Evolutionary conservation across 1,284 basidiomycete genomes (phyloP).

Genomic region (Cutaneotrichosporon daszewskae): DNA sequence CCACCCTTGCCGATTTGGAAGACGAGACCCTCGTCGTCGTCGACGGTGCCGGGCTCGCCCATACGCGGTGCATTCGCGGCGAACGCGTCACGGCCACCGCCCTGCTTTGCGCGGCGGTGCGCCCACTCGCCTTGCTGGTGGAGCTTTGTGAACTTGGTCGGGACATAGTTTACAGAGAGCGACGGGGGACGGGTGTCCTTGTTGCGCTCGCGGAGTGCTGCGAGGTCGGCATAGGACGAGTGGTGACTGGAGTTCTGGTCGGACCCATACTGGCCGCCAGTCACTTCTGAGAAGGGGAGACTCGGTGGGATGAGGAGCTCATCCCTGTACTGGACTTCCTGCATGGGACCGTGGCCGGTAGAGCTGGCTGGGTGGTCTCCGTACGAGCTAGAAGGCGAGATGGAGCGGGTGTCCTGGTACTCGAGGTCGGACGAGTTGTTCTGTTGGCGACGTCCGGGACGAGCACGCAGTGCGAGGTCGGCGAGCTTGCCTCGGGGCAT

Average conservation of each 20-base stretch:
- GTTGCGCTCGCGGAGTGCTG: slow-evolving; percentile 14
- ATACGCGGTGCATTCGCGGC: slow-evolving; percentile 37
- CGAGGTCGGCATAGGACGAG: slow-evolving; percentile 19
- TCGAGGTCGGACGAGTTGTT: slow-evolving; percentile 1
- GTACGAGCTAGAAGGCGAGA: slow-evolving; percentile 13
- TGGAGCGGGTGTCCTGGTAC: slow-evolving; percentile 1
- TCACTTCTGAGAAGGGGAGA: slow-evolving; percentile 25
- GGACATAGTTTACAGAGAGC: slow-evolving; percentile 60
- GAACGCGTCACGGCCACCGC: slow-evolving; percentile 62
- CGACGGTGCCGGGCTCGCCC: slow-evolving; percentile 55
- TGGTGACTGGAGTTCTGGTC: slow-evolving; percentile 16
- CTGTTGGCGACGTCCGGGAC: slow-evolving; percentile 2
- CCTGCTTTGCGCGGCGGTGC: slow-evolving; percentile 49
- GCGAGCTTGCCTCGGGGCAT: slow-evolving; percentile 6
- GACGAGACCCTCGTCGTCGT: slow-evolving; percentile 57
- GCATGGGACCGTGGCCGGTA: slow-evolving; percentile 14
- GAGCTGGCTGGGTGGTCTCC: slow-evolving; percentile 8
- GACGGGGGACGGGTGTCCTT: slow-evolving; percentile 24
- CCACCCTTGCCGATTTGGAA: slow-evolving; percentile 45
- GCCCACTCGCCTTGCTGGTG: slow-evolving; percentile 50
- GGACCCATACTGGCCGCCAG: slow-evolving; percentile 14
- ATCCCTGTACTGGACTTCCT: slow-evolving; percentile 25
- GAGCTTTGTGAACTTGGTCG: slow-evolving; percentile 57
- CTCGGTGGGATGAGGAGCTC: slow-evolving; percentile 27
- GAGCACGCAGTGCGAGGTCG: slow-evolving; percentile 9